Evolutionary conservation across 371 early-diverging fungal genomes (phyloP).

Genomic region (Mortierella sp.): DNA sequence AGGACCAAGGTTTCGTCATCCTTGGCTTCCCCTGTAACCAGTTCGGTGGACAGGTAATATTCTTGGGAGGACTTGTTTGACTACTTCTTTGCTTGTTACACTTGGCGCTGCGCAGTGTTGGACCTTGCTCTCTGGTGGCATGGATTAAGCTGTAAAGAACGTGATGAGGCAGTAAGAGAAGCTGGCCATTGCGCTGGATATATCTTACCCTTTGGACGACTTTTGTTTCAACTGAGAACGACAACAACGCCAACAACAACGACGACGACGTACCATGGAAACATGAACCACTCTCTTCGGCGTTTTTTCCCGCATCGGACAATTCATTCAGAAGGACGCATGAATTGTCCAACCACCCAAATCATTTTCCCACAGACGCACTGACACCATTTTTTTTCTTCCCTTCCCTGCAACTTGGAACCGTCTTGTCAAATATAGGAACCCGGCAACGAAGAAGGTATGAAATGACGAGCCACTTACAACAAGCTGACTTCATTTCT

Average conservation of each 20-base stretch:
- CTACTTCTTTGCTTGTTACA: not conserved
- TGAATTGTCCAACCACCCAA: not conserved
- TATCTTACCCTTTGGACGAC: too few species aligned
- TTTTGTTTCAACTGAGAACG: not conserved
- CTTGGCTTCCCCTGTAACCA: constrained; percentile 94
- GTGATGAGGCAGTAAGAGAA: too few species aligned
- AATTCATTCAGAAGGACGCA: not conserved
- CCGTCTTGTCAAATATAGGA: constrained; percentile 53
- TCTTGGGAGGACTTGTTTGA: not conserved
- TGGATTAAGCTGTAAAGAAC: too few species aligned
- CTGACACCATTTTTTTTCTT: not conserved
- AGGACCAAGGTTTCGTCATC: constrained; percentile 81
- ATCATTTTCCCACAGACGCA: not conserved
- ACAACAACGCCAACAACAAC: not conserved
- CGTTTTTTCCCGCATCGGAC: not conserved
- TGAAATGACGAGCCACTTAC: not conserved
- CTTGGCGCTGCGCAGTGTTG: not conserved
- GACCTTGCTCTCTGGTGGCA: not conserved
- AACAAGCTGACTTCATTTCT: not conserved
- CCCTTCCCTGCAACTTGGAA: not conserved
- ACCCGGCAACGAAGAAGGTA: constrained; percentile 68
- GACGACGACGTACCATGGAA: not conserved
- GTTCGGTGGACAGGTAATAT: constrained; percentile 85
- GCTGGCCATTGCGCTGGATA: too few species aligned
- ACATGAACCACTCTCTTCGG: not conserved